Evolutionary conservation across 225 moss, liverwort and hornwort species (phyloP).

Genomic region (Climacium dendroides): DNA sequence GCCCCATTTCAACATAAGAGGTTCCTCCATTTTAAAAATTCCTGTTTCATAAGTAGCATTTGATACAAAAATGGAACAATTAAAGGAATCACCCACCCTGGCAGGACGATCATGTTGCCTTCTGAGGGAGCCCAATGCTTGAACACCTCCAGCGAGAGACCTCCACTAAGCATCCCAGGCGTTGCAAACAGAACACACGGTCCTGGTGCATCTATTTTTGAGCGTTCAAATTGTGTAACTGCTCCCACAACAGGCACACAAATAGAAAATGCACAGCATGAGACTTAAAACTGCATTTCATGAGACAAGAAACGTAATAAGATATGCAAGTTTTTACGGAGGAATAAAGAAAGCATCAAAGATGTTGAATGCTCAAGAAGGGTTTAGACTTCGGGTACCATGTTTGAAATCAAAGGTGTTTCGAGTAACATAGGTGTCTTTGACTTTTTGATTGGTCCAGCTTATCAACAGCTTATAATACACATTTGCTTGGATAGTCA

Average conservation of each 20-base stretch:
- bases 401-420: slow-evolving; percentile 97
- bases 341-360: background rate
- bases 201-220: slow-evolving; percentile 98
- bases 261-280: background rate
- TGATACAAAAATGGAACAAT: background rate
- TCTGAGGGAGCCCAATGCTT: slow-evolving; percentile 99
- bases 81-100: slow-evolving; percentile 41
- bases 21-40: background rate
- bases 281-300: background rate
- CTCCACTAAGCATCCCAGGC: slow-evolving; percentile 95
- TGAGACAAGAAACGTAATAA: background rate
- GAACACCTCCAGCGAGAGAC: slow-evolving; percentile 91
- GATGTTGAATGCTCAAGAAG: background rate
- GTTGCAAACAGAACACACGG: slow-evolving; percentile 97
- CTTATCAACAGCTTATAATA: slow-evolving; percentile 96
- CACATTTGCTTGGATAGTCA: slow-evolving; percentile 91
- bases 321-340: background rate
- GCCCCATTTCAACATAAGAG: background rate
- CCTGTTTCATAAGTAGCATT: background rate
- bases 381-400: slow-evolving; percentile 26
- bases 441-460: slow-evolving; percentile 98
- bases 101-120: slow-evolving; percentile 82
- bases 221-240: slow-evolving; percentile 91
- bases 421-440: slow-evolving; percentile 75
- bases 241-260: slow-evolving; percentile 3